Conservation (phyloP, 805 yeast species). For the Metschnikowia continentalis region DNA sequence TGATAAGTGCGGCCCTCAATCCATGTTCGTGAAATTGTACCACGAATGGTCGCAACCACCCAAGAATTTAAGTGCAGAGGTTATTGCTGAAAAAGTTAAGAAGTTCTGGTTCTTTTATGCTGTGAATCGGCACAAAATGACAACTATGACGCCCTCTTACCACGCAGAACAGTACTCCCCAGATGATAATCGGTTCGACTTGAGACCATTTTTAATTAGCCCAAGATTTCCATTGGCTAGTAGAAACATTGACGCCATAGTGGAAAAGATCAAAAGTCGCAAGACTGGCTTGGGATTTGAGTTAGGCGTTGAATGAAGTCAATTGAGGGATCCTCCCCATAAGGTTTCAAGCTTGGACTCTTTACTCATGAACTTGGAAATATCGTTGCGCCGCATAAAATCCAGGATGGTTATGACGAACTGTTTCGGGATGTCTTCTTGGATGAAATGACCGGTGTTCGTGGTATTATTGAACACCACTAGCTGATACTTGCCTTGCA, state of each 20-base stretch:
- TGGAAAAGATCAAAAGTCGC: slow-evolving; percentile 49
- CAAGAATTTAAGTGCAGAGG: slow-evolving; percentile 63
- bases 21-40: slow-evolving; percentile 84
- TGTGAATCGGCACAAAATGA: slow-evolving; percentile 93
- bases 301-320: slow-evolving; percentile 2
- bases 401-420: slow-evolving; percentile 54
- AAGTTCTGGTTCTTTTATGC: slow-evolving; percentile 91
- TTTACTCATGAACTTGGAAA: slow-evolving; percentile 27
- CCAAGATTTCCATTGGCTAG: slow-evolving; percentile 90
- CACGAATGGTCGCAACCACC: slow-evolving; percentile 87
- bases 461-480: slow-evolving; percentile 60
- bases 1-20: slow-evolving; percentile 93
- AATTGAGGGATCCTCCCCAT: slow-evolving; percentile 31
- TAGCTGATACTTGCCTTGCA: slow-evolving; percentile 95
- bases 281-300: slow-evolving; percentile 15
- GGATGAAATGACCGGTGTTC: slow-evolving; percentile 84
- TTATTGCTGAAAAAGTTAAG: slow-evolving; percentile 90
- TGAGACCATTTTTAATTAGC: slow-evolving; percentile 90
- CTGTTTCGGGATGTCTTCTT: slow-evolving; percentile 79
- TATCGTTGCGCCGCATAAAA: slow-evolving; percentile 45
- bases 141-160: slow-evolving; percentile 94
- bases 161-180: slow-evolving; percentile 99
- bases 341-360: slow-evolving; percentile 31
- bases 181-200: slow-evolving; percentile 93
- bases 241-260: slow-evolving; percentile 78